These are phyloP conservation scores for Pisolithus orientalis DNA, from an alignment of 768 basidiomycete genomes.

Conservation along the genomic window DNA sequence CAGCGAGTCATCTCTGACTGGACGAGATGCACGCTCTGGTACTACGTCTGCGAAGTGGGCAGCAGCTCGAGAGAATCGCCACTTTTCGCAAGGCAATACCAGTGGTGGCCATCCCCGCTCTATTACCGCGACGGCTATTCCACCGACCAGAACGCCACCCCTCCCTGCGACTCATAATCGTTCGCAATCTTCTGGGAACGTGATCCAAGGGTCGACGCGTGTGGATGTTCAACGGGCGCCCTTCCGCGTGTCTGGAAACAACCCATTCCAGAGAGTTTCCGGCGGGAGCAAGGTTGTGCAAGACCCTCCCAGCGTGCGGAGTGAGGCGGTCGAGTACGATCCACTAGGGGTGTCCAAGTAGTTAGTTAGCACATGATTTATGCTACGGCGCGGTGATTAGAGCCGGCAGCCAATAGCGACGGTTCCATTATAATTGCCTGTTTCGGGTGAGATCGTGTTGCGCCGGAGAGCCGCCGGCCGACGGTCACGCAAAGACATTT, in stretches of 20 bases:
- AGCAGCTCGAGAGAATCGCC: conserved; percentile 11
- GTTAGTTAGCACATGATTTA: not conserved
- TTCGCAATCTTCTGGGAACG: conserved; percentile 11
- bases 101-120: conserved; percentile 18
- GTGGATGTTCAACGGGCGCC: conserved; percentile 14
- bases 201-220: conserved; percentile 6
- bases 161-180: conserved; percentile 9
- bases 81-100: conserved; percentile 7
- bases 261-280: conserved; percentile 23
- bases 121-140: conserved; percentile 10
- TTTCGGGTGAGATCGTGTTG: conserved; percentile 10
- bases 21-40: conserved; percentile 41
- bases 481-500: not conserved
- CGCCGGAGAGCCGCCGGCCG: conserved; percentile 4
- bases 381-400: conserved; percentile 1
- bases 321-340: conserved; percentile 17
- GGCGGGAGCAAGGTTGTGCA: conserved; percentile 6
- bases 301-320: conserved; percentile 9
- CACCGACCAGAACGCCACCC: conserved; percentile 1
- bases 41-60: conserved; percentile 26
- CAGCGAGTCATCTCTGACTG: conserved; percentile 3
- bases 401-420: not conserved
- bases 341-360: conserved; percentile 22
- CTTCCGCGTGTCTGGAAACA: conserved; percentile 21
- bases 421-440: not conserved